phyloP scores from a whole-genome alignment of 192 early-diverging fungal species.

The Coemansia sp. region DNA sequence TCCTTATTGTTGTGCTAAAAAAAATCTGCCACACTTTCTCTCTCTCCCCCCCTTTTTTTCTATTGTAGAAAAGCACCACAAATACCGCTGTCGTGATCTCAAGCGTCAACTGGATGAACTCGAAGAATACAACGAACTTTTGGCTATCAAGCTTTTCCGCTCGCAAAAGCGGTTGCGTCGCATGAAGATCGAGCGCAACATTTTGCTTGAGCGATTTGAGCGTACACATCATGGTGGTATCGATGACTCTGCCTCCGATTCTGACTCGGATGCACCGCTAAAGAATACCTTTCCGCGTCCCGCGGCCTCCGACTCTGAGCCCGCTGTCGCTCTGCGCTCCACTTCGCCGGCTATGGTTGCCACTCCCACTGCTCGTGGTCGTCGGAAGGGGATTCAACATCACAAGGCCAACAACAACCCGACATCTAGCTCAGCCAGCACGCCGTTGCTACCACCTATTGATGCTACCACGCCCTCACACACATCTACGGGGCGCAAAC shows the following conservation, averaged over 20 bases:
- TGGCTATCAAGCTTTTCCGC: slow-evolving; percentile 47
- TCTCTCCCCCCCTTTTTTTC: background rate
- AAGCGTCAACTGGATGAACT: slow-evolving; percentile 57
- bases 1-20: background rate
- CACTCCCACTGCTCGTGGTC: slow-evolving; percentile 13
- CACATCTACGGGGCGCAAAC: slow-evolving; percentile 12
- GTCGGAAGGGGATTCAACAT: slow-evolving; percentile 16
- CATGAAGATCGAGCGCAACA: slow-evolving; percentile 54
- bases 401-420: slow-evolving; percentile 3
- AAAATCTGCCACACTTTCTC: background rate
- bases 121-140: slow-evolving; percentile 54
- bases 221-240: slow-evolving; percentile 29
- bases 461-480: slow-evolving; percentile 9
- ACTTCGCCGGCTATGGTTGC: background rate
- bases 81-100: slow-evolving; percentile 55
- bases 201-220: slow-evolving; percentile 51
- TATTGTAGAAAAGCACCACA: slow-evolving; percentile 55
- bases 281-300: slow-evolving; percentile 45
- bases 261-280: slow-evolving; percentile 46
- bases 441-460: slow-evolving; percentile 30
- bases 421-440: slow-evolving; percentile 27
- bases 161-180: slow-evolving; percentile 53
- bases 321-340: slow-evolving; percentile 6
- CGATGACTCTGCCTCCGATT: slow-evolving; percentile 30
- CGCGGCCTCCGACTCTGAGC: slow-evolving; percentile 35